Evolutionary conservation across 2,329 filamentous ascomycete species (phyloP).

Genomic region (Botrytis hyacinthi): DNA sequence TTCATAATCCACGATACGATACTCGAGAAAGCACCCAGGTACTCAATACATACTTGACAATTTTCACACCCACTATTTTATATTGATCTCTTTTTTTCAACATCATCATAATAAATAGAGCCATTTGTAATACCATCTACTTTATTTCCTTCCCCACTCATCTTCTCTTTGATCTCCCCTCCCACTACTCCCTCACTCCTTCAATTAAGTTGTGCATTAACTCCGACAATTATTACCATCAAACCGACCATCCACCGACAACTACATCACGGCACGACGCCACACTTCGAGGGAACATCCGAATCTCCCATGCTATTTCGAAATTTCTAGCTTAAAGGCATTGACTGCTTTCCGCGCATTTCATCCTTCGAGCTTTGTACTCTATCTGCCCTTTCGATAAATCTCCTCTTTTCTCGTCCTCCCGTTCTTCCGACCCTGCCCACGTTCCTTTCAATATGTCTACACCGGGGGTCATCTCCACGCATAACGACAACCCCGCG

Average conservation of each 20-base stretch:
- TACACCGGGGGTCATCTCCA: neutral
- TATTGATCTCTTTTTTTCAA: neutral
- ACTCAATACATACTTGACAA: neutral
- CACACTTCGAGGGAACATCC: conserved; percentile 2
- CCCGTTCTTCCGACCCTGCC: neutral
- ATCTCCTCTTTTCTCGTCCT: neutral
- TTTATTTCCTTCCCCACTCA: neutral
- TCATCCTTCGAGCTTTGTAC: neutral
- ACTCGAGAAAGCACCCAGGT: neutral
- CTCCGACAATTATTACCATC: conserved; percentile 4
- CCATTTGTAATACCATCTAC: neutral
- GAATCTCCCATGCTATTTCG: conserved; percentile 5
- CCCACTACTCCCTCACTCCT: neutral
- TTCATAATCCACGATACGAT: neutral
- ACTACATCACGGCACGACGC: neutral
- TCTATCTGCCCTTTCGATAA: neutral
- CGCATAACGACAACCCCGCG: conserved; percentile 24
- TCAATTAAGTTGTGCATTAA: conserved; percentile 1
- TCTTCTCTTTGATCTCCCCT: neutral
- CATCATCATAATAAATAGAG: neutral
- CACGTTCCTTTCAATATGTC: neutral
- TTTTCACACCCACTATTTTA: neutral
- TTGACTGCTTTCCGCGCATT: neutral
- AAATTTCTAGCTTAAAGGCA: conserved; percentile 4
- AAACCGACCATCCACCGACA: neutral